A percentile compares a stretch with the other conserved stretches of the same genome.
These are phyloP conservation scores for Trichoderma hamatum DNA, from an alignment of 2,329 filamentous ascomycete genomes.

Conservation along the genomic window DNA sequence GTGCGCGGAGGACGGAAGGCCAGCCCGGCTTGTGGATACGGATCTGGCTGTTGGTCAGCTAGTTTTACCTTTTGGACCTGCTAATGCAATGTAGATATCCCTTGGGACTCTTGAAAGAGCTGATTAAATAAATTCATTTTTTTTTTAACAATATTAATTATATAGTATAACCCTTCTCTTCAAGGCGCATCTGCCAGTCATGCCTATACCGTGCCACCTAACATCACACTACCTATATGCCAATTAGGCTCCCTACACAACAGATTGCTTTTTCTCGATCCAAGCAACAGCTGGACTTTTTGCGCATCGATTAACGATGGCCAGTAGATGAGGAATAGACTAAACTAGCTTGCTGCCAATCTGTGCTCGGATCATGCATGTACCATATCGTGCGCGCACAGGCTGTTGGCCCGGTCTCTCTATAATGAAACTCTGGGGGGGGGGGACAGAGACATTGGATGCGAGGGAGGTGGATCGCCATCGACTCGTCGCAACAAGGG, in stretches of 20 bases:
- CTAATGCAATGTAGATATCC: conserved; percentile 7
- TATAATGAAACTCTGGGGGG: neutral
- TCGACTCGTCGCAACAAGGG: neutral
- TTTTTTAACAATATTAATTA: neutral
- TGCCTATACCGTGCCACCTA: neutral
- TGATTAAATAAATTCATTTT: neutral
- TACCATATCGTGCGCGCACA: neutral
- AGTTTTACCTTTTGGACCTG: neutral
- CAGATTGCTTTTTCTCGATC: neutral
- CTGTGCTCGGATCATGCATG: conserved; percentile 7
- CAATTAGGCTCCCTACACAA: neutral
- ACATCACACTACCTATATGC: neutral
- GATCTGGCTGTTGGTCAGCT: neutral
- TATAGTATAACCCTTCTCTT: neutral
- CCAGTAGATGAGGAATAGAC: neutral
- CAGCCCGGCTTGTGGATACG: neutral
- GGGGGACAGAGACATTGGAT: neutral
- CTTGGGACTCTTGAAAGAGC: neutral
- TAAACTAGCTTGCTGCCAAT: neutral
- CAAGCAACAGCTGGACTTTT: neutral
- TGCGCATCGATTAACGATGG: conserved; percentile 1
- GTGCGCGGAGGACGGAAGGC: conserved; percentile 3
- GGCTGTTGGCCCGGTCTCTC: neutral
- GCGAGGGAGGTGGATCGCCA: conserved; percentile 23
- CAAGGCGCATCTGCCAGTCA: neutral